These are phyloP conservation scores for Candida mattraensis DNA, from an alignment of 805 yeast species.

Conservation along the genomic window DNA sequence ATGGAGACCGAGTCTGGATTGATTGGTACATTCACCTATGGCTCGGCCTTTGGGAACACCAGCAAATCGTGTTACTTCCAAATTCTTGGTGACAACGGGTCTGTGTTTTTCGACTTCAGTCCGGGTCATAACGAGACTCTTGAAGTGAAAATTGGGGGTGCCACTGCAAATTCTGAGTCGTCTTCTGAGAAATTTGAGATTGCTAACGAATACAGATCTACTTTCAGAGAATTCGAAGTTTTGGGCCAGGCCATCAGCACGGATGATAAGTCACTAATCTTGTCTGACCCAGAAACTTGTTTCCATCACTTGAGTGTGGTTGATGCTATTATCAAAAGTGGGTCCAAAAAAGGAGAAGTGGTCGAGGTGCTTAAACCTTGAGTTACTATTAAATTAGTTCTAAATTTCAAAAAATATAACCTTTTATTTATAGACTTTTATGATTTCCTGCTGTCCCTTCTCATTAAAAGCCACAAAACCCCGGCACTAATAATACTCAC, in stretches of 20 bases:
- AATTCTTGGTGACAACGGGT: slow-evolving; percentile 79
- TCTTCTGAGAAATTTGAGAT: slow-evolving; percentile 35
- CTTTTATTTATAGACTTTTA: neutral
- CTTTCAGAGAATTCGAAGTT: slow-evolving; percentile 46
- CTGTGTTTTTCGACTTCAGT: slow-evolving; percentile 66
- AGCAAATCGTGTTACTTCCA: slow-evolving; percentile 65
- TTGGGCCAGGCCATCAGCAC: slow-evolving; percentile 39
- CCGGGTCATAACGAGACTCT: slow-evolving; percentile 44
- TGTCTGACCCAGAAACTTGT: slow-evolving; percentile 65
- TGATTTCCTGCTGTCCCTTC: neutral
- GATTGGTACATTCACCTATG: slow-evolving; percentile 85
- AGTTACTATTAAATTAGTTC: slow-evolving; percentile 4
- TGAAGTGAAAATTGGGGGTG: slow-evolving; percentile 50
- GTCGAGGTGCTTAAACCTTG: slow-evolving; percentile 33
- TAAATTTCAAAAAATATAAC: no score
- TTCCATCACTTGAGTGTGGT: slow-evolving; percentile 93
- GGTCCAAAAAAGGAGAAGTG: slow-evolving; percentile 43
- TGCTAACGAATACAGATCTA: slow-evolving; percentile 44
- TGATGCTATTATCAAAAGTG: slow-evolving; percentile 79
- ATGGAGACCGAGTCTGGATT: slow-evolving; percentile 55
- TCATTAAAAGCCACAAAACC: slow-evolving; percentile 29
- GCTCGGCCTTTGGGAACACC: slow-evolving; percentile 83
- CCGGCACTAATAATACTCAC: slow-evolving; percentile 59
- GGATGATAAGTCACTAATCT: slow-evolving; percentile 22
- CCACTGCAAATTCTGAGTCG: slow-evolving; percentile 50